A percentile compares a stretch with the other conserved stretches of the same genome.
Evolutionary conservation across 2,329 filamentous ascomycete species (phyloP).

Genomic region (Eutypella sp.): DNA sequence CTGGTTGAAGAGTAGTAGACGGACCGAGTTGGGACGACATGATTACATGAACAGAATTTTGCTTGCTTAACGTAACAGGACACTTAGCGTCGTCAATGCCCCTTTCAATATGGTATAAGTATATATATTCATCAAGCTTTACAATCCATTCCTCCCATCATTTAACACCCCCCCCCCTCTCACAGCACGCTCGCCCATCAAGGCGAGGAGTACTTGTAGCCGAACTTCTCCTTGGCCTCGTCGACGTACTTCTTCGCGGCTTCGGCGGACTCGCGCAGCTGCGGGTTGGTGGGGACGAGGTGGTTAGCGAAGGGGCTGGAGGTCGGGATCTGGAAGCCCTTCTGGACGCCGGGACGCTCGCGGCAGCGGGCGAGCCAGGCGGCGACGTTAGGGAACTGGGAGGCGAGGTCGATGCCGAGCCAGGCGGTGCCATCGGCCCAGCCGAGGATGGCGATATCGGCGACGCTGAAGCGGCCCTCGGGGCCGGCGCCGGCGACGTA

Average conservation of each 20-base stretch:
- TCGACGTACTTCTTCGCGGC: slow-evolving; percentile 29
- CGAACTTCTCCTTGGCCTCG: slow-evolving; percentile 40
- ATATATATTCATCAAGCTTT: too few relatives aligned
- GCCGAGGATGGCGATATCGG: slow-evolving; percentile 67
- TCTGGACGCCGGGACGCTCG: slow-evolving; percentile 55
- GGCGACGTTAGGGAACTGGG: slow-evolving; percentile 60
- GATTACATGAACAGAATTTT: too few relatives aligned
- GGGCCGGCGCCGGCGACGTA: slow-evolving; percentile 48
- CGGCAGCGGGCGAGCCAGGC: slow-evolving; percentile 62
- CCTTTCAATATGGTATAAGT: too few relatives aligned
- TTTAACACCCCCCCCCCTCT: background rate
- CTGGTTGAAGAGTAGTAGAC: too few relatives aligned
- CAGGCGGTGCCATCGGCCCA: slow-evolving; percentile 60
- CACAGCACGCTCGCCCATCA: too few relatives aligned
- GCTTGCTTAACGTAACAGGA: too few relatives aligned
- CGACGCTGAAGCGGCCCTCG: slow-evolving; percentile 57
- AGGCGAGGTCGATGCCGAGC: slow-evolving; percentile 55
- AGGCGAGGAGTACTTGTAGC: slow-evolving; percentile 42
- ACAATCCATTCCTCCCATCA: background rate
- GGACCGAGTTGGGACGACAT: too few relatives aligned
- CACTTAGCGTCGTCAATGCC: too few relatives aligned
- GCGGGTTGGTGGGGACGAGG: too few relatives aligned
- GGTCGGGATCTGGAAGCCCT: slow-evolving; percentile 59
- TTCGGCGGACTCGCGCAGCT: too few relatives aligned
- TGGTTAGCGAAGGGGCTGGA: too few relatives aligned